Percentiles rank a stretch among this genome's conserved stretches.
These are phyloP conservation scores for Vitis rupestris DNA, from an alignment of 164 flowering plant species.

Conservation along the genomic window DNA sequence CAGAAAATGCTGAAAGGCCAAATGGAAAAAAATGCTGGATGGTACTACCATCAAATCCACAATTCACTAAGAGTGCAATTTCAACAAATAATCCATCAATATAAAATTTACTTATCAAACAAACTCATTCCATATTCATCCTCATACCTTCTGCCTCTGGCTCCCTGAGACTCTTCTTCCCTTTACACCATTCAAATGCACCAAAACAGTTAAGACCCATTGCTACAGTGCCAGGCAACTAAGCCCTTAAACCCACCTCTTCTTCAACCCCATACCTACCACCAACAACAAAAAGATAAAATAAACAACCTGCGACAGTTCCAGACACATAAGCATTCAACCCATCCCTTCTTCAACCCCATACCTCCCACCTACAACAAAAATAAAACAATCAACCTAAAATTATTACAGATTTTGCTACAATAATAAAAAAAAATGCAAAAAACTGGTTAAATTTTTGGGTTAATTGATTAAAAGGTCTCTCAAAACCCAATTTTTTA, in stretches of 20 bases:
- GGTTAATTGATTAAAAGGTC: too few relatives aligned
- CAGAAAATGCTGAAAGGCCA: too few relatives aligned
- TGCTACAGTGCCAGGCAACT: conserved; percentile 7
- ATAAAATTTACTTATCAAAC: background rate
- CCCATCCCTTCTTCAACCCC: too few relatives aligned
- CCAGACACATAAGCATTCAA: too few relatives aligned
- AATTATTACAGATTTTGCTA: too few relatives aligned
- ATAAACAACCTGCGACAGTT: background rate
- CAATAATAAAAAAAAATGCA: too few relatives aligned
- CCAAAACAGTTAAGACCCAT: conserved; percentile 42
- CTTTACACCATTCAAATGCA: conserved; percentile 21
- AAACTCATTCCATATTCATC: conserved; percentile 5
- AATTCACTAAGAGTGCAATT: background rate
- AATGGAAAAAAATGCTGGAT: too few relatives aligned
- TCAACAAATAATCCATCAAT: background rate
- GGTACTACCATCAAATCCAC: too few relatives aligned
- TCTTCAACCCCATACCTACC: background rate
- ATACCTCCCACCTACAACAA: too few relatives aligned
- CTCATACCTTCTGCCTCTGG: conserved; percentile 28
- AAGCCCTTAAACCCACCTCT: background rate
- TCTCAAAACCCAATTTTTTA: too few relatives aligned
- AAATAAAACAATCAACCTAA: too few relatives aligned
- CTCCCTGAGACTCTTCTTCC: conserved; percentile 3
- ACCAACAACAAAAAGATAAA: background rate
- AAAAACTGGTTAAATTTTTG: too few relatives aligned